Evolutionary conservation across 208 protist genomes (phyloP).

Genomic region (Trypanosoma cruzi): DNA sequence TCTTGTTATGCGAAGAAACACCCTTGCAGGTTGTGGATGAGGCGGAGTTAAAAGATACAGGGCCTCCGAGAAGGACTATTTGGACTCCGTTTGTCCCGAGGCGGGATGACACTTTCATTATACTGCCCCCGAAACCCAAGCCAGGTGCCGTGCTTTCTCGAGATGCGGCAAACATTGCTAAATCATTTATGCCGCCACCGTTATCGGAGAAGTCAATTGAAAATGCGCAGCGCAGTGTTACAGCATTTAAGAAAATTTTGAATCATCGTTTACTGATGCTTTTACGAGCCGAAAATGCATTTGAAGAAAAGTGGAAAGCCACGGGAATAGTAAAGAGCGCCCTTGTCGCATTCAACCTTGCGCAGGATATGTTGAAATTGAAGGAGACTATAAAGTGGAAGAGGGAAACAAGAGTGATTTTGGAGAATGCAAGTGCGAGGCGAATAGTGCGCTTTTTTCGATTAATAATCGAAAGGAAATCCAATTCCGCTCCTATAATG

Average conservation of each 20-base stretch:
- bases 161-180: constrained; percentile 20
- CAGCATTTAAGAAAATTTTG: constrained; percentile 42
- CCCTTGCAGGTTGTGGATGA: constrained; percentile 62
- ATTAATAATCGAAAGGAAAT: constrained; percentile 21
- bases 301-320: constrained; percentile 71
- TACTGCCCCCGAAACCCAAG: constrained; percentile 15
- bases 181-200: constrained; percentile 29
- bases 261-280: constrained; percentile 51
- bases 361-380: constrained; percentile 57
- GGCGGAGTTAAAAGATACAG: constrained; percentile 20
- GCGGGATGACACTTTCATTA: not conserved
- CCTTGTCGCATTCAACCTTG: constrained; percentile 55
- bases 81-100: constrained; percentile 27
- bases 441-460: constrained; percentile 69
- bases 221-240: constrained; percentile 27
- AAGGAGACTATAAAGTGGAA: constrained; percentile 36
- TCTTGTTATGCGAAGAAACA: constrained; percentile 53
- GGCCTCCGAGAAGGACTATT: constrained; percentile 10
- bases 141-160: constrained; percentile 6
- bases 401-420: constrained; percentile 32
- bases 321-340: constrained; percentile 59
- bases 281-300: constrained; percentile 59
- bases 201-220: constrained; percentile 30
- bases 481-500: constrained; percentile 21
- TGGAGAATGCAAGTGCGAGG: constrained; percentile 50